Evolutionary conservation across 345 rosid species (phyloP).

Genomic region (Bruguiera gymnorhiza): DNA sequence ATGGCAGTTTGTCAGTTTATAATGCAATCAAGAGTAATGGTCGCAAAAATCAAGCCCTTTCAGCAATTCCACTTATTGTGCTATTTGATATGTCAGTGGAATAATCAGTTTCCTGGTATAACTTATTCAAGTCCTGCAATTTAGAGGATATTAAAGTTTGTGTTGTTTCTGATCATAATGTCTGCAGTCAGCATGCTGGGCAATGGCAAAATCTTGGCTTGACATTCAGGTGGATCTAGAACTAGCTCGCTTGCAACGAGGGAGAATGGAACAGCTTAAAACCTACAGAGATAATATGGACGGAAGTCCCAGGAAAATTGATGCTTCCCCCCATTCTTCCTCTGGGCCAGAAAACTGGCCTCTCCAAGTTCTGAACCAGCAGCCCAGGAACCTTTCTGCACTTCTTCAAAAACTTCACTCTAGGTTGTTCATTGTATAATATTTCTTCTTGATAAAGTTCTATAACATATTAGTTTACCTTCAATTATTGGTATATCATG

Average conservation of each 20-base stretch:
- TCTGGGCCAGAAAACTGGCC: slow-evolving; percentile 89
- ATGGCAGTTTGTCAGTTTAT: neutral
- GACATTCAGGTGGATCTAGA: slow-evolving; percentile 92
- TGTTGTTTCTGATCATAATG: neutral
- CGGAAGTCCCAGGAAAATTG: slow-evolving; percentile 58
- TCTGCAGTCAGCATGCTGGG: slow-evolving; percentile 98
- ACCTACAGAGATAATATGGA: slow-evolving; percentile 48
- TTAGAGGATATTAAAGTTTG: neutral
- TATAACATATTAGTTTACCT: neutral
- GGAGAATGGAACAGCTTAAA: slow-evolving; percentile 60
- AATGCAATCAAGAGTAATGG: neutral
- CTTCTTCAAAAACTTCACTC: slow-evolving; percentile 98
- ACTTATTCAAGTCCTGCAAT: neutral
- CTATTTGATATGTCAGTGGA: slow-evolving; percentile 4
- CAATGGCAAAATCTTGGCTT: slow-evolving; percentile 97
- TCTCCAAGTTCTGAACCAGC: slow-evolving; percentile 79
- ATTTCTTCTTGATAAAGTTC: slow-evolving; percentile 1
- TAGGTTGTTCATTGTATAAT: slow-evolving; percentile 39
- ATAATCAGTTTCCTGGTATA: neutral
- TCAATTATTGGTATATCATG: neutral
- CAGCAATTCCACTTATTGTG: neutral
- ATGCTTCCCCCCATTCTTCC: slow-evolving; percentile 42
- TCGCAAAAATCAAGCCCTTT: neutral
- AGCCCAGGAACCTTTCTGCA: slow-evolving; percentile 79
- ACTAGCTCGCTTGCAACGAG: slow-evolving; percentile 64